phyloP scores from a whole-genome alignment of 2,329 filamentous ascomycete species.

The Diaporthe vexans region DNA sequence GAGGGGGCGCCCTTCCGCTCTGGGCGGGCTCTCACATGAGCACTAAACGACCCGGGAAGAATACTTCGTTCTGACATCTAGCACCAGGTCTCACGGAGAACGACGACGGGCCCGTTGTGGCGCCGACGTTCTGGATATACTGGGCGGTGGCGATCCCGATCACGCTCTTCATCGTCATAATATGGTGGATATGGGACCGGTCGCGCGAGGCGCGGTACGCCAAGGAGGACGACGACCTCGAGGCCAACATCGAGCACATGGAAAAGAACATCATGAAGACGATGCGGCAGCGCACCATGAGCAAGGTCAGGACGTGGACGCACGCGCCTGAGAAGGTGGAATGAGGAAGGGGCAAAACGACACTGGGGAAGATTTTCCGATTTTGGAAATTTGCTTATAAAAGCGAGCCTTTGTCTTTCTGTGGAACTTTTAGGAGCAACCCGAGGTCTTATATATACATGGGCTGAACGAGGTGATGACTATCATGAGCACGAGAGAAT shows the following conservation, averaged over 20 bases:
- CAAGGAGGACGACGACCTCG: conserved; percentile 65
- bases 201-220: conserved; percentile 63
- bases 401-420: conserved; percentile 6
- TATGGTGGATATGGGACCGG: conserved; percentile 69
- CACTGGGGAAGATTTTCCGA: not conserved
- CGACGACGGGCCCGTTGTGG: conserved; percentile 59
- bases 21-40: too few relatives aligned
- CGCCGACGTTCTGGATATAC: conserved; percentile 72
- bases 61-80: not conserved
- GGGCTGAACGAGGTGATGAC: conserved; percentile 29
- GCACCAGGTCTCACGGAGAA: conserved; percentile 20
- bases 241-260: conserved; percentile 68
- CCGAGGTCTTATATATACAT: not conserved
- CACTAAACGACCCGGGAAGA: not conserved
- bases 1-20: too few relatives aligned
- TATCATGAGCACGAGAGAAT: conserved; percentile 30
- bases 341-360: not conserved
- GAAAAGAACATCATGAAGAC: conserved; percentile 70
- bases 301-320: conserved; percentile 68
- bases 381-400: not conserved
- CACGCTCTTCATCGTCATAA: conserved; percentile 66
- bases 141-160: conserved; percentile 72
- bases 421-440: conserved; percentile 4
- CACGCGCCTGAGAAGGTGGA: conserved; percentile 42
- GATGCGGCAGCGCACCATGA: conserved; percentile 70